Evolutionary conservation across 169 alveolate species (phyloP).

Genomic region (Plasmodium coatneyi): DNA sequence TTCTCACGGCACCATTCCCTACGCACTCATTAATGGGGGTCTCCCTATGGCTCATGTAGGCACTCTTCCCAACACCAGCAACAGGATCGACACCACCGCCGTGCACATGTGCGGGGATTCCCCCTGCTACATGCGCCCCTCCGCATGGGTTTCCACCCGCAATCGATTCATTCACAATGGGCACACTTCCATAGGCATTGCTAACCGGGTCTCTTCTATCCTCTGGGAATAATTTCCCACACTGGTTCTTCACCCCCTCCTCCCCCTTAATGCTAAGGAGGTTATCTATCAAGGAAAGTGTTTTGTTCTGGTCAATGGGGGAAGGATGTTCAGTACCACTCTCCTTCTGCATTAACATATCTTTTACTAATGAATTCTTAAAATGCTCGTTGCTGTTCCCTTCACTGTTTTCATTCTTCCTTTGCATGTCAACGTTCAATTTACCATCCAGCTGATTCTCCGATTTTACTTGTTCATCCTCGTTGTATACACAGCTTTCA

Average conservation of each 20-base stretch:
- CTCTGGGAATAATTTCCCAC: background rate
- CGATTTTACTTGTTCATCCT: constrained; percentile 12
- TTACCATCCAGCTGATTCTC: background rate
- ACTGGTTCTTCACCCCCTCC: background rate
- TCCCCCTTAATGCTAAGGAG: constrained; percentile 21
- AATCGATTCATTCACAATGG: background rate
- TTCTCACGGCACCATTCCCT: background rate
- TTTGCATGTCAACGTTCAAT: background rate
- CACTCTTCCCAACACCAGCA: background rate
- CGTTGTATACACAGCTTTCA: background rate
- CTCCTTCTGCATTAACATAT: constrained; percentile 1
- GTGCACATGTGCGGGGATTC: background rate
- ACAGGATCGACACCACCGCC: background rate
- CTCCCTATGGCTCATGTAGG: background rate
- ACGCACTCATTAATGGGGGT: background rate
- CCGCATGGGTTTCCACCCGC: background rate
- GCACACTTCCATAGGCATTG: background rate
- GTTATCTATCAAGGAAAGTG: constrained; percentile 14
- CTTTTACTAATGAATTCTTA: constrained; percentile 30
- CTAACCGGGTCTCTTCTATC: background rate
- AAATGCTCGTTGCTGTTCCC: constrained; percentile 6
- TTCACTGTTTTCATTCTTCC: background rate
- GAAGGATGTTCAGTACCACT: background rate
- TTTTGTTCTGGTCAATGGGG: constrained; percentile 20
- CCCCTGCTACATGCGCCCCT: background rate